Evolutionary conservation across 495 filamentous ascomycete genomes (phyloP), one percentile per base, ranked within the genome.

Genomic region (Penicillium riverlandense): DNA sequence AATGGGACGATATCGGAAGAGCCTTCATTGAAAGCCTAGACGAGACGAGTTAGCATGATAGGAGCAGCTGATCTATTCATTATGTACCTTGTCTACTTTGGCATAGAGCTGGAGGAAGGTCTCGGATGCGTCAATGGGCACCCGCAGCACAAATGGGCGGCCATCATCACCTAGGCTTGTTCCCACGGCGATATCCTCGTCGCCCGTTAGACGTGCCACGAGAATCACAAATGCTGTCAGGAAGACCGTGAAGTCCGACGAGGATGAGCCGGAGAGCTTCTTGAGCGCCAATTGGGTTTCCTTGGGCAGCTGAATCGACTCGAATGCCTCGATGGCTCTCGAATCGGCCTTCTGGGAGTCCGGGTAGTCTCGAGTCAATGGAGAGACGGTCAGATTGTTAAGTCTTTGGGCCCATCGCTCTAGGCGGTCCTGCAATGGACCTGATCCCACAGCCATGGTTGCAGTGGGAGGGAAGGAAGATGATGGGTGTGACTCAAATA

Each of bases 41-140:
- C 11, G 7, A 37, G 41, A 38, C 3, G 11, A 47, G 11, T 59
- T 43, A 50, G 22, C 11, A n/a, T n/a, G n/a, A n/a, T n/a, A n/a
- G n/a, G n/a, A n/a, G n/a, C n/a, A n/a, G n/a, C n/a, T n/a, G n/a
- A n/a, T n/a, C n/a, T n/a, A n/a, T n/a, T n/a, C n/a, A n/a, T n/a
- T n/a, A n/a, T n/a, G n/a, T n/a, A 74, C 72, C 62, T 71, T 61
- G 50, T 75, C 60, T n/a, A 76, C 70, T 41, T 62, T 69, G 15
- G 59, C 50, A 48, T 70, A 58, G 15, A 76, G 52, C 47, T 69
- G 58, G 15, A 55, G 39, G 38, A 76, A 76, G 11, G 62, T 61
- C 41, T 69, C 68, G 15, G 61, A 54, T 0, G 56, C 36, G 33
- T 63, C 53, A 52, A 75, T 62, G 37, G 66, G 62, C 8, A 73